phyloP scores from a whole-genome alignment of 306 rosid genomes.

The Vachellia collinsii region DNA sequence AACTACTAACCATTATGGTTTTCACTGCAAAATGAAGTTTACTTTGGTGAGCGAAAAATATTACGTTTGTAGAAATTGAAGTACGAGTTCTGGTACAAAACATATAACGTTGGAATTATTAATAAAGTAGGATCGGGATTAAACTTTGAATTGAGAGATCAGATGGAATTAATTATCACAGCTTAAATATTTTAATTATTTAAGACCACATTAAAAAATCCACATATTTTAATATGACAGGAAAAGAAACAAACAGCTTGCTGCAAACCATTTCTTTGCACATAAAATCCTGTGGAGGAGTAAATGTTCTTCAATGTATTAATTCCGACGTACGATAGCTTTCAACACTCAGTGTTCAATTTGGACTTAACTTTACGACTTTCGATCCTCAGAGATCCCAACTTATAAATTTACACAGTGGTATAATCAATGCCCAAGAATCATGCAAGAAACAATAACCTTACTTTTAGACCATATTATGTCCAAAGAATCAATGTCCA shows the following conservation, averaged over 20 bases:
- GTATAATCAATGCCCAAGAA: background rate
- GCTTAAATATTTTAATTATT: too few relatives aligned
- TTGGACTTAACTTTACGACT: background rate
- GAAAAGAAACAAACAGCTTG: background rate
- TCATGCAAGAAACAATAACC: background rate
- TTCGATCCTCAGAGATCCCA: background rate
- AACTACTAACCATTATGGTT: background rate
- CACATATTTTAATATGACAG: background rate
- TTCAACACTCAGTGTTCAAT: background rate
- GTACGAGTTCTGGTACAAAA: too few relatives aligned
- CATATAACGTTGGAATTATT: too few relatives aligned
- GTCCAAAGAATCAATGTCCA: too few relatives aligned
- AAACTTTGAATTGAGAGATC: background rate
- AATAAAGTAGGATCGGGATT: background rate
- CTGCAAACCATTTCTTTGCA: too few relatives aligned
- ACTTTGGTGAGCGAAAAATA: background rate
- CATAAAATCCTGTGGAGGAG: background rate
- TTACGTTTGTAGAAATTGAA: too few relatives aligned
- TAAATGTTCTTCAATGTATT: background rate
- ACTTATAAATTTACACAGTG: background rate
- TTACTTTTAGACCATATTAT: too few relatives aligned
- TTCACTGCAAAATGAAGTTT: background rate
- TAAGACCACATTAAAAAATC: background rate
- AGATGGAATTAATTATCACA: background rate
- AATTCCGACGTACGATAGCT: background rate